Base-by-base conservation (phyloP, 2,329 filamentous ascomycete genomes). In the Beauveria rudraprayagi region DNA sequence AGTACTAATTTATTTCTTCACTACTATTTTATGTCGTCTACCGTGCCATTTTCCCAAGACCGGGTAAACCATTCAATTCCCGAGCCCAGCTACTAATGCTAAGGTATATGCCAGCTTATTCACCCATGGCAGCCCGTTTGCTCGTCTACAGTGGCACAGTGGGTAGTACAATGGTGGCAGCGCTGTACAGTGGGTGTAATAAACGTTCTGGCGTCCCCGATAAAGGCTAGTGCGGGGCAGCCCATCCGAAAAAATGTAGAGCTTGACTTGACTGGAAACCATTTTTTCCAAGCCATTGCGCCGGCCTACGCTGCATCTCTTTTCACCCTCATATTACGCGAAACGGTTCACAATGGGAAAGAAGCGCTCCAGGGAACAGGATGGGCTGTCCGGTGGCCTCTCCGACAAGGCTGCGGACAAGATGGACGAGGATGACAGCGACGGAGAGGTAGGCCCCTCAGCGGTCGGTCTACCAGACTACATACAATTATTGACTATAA, bases 391-490 rank as follows among this genome's bases (percentile, higher is more conserved):
- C 61, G 72, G 72, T 60, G 69, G 78, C 16, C 67, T 70, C 3
- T 62, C 65, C 17, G 72, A 79, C 34, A 75, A 77, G 61, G 76
- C 76, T 40, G 72, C 75, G 8, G 73, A 81, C 67, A 80, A 78
- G 70, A 78, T 83, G 71, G 78, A 78, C 57, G 75, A 79, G 63
- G 79, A 79, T 62, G 77, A 76, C 70, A 81, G 80, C 17, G 81
- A 83, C 64, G 80, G 81, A 60, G 82, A 83, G 68, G 83, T 80
- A 67, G 67, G 70, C 41, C 17, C 17, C 43, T 43, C 8, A 3
- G 16, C 16, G 44, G 51, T 41, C 52, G 59, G 51, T 65, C 54
- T 59, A 43, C 4, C 19, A 52, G 28, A 17, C 5, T 11, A 4
- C 11, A 22, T 30, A 50, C 6, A 37, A 5, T 46, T 30, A 30